Evolutionary conservation across 768 basidiomycete species (phyloP), one percentile per base, ranked within the genome.

Genomic region (Galerina sulciceps): DNA sequence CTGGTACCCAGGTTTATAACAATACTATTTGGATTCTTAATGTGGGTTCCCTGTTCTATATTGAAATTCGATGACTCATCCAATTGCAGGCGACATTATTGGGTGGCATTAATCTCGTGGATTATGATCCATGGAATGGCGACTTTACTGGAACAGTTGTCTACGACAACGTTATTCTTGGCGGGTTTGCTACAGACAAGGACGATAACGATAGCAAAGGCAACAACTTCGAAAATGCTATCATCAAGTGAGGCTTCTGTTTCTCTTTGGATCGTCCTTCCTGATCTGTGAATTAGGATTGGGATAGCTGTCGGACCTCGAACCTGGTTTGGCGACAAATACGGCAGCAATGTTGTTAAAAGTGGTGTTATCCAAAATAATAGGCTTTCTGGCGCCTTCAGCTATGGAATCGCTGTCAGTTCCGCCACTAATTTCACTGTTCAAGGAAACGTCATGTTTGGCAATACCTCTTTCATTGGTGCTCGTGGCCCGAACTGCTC

Each of bases 281-380:
- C 53, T 53, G 20, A 40, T 41, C 23, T 49, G 11, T 40, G 15
- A 18, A 60, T 13, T 15, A 91, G 90, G 70, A 86, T 93, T 65
- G 91, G 87, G n/a, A 87, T 93, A 47, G 91, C 90, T 26, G 81
- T 92, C 14, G 91, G 91, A 9, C 89, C 91, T 9, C 83, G 83
- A 10, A 85, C 84, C 14, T 93, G 91, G 91, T 91, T 91, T 58
- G 87, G 85, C 2, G 73, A 81, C 61, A 66, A 71, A 51, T 89
- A 78, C 61, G 78, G 79, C 20, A 65, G 65, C 57, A 82, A 81
- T 55, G 85, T 87, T 58, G 78, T 83, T 65, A 82, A 77, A 68
- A 75, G 69, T 37, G 90, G 81, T 6, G 74, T 76, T 5, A 85
- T 91, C 18, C 64, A 73, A 15, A 73, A 82, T 67, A 92, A 93